These are phyloP conservation scores for Debaryomycetaceae sp. DNA, from an alignment of 1,139 yeast species.

Conservation along the genomic window DNA sequence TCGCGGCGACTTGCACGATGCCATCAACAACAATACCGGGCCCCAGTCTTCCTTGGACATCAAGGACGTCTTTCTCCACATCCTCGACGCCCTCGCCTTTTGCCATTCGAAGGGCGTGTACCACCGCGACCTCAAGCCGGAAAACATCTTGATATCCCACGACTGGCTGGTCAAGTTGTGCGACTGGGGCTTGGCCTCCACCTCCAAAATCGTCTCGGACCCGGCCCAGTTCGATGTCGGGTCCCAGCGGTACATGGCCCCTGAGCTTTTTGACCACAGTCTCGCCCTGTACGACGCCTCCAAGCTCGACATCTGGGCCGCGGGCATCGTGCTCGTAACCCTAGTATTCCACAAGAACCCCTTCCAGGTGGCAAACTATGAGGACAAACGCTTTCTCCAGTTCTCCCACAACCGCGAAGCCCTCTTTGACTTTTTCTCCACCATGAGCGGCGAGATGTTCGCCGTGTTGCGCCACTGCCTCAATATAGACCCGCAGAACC, in stretches of 20 bases:
- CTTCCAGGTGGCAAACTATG: conserved; percentile 69
- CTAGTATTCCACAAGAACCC: conserved; percentile 88
- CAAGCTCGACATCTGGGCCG: conserved; percentile 87
- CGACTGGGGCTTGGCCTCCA: conserved; percentile 89
- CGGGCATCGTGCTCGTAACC: conserved; percentile 79
- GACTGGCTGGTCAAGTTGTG: conserved; percentile 77
- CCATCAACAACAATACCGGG: conserved; percentile 71
- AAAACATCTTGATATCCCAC: conserved; percentile 67
- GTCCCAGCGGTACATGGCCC: conserved; percentile 94
- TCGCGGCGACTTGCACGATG: conserved; percentile 89
- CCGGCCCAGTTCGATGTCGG: conserved; percentile 77
- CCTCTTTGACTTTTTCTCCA: conserved; percentile 81
- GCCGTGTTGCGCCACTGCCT: conserved; percentile 68
- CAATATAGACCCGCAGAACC: conserved; percentile 79
- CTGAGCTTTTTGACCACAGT: conserved; percentile 65
- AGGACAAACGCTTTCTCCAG: conserved; percentile 79
- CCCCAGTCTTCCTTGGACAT: conserved; percentile 71
- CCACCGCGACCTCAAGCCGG: conserved; percentile 88
- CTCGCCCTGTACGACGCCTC: conserved; percentile 68
- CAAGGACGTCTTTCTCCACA: conserved; percentile 64
- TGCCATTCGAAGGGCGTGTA: conserved; percentile 67
- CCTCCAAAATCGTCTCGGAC: conserved; percentile 40
- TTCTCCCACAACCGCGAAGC: conserved; percentile 86
- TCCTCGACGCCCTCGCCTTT: conserved; percentile 66
- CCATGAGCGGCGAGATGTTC: conserved; percentile 81